Evolutionary conservation across 108 stramenopile genomes (phyloP).

Genomic region (Chaetoceros tenuissimus): DNA sequence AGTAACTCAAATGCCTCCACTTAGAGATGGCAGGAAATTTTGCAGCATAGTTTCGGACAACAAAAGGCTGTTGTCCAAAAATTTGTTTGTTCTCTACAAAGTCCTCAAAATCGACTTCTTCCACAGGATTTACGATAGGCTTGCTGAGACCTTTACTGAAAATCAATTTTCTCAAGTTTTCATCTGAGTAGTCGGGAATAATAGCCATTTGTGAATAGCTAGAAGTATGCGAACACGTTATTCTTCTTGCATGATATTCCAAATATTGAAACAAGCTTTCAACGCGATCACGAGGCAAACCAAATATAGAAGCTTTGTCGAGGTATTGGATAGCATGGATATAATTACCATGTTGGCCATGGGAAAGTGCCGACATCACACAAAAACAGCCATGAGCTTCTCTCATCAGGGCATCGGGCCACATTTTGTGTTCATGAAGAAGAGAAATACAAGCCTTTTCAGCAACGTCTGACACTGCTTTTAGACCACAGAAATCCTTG

Average conservation of each 20-base stretch:
- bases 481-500: conserved; percentile 25
- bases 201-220: conserved; percentile 13
- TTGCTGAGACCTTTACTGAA: conserved; percentile 6
- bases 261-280: conserved; percentile 34
- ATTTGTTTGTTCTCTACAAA: not conserved
- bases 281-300: conserved; percentile 13
- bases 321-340: conserved; percentile 26
- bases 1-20: conserved; percentile 31
- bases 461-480: conserved; percentile 19
- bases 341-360: conserved; percentile 35
- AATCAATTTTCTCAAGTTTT: not conserved
- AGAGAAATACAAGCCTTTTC: conserved; percentile 12
- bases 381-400: conserved; percentile 36
- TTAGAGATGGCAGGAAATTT: conserved; percentile 31
- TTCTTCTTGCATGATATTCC: conserved; percentile 28
- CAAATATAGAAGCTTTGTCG: conserved; percentile 41
- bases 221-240: conserved; percentile 20
- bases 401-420: conserved; percentile 14
- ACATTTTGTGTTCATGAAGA: conserved; percentile 16
- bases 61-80: conserved; percentile 17
- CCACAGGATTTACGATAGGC: conserved; percentile 18
- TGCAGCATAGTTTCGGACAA: conserved; percentile 27
- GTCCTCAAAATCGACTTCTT: conserved; percentile 11
- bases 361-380: conserved; percentile 32
- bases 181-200: conserved; percentile 1